Percentiles rank a stretch among this genome's conserved stretches.
Conservation (phyloP, 805 yeast species). For the Candida mattraensis region DNA sequence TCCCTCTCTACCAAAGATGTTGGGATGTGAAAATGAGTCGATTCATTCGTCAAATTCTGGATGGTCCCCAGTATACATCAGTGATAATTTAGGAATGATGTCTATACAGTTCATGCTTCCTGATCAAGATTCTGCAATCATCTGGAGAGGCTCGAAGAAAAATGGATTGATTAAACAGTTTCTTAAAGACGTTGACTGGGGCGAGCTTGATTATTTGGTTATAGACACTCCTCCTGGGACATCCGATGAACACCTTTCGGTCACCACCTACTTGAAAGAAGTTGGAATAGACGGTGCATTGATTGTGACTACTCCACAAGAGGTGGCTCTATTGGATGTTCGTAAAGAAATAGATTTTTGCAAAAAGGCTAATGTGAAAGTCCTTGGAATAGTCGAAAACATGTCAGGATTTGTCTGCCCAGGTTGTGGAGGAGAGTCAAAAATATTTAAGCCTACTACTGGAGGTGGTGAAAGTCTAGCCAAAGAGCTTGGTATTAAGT, state of each 20-base stretch:
- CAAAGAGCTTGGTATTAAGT: constrained; percentile 72
- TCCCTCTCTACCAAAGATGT: constrained; percentile 92
- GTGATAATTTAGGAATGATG: constrained; percentile 94
- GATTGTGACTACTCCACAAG: constrained; percentile 96
- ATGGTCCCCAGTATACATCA: constrained; percentile 95
- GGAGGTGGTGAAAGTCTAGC: constrained; percentile 93
- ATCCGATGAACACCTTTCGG: constrained; percentile 92
- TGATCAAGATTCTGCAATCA: constrained; percentile 86
- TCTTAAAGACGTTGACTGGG: constrained; percentile 95
- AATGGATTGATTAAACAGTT: constrained; percentile 91
- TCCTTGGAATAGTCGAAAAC: constrained; percentile 91
- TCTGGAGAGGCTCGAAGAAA: constrained; percentile 98
- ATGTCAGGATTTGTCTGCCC: constrained; percentile 99
- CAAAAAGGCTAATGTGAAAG: constrained; percentile 79
- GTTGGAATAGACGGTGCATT: constrained; percentile 95
- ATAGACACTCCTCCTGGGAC: constrained; percentile 99
- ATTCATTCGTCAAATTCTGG: constrained; percentile 90
- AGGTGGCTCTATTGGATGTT: constrained; percentile 91
- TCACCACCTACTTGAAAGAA: constrained; percentile 83
- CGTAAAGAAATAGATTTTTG: constrained; percentile 96
- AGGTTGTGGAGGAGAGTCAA: constrained; percentile 83
- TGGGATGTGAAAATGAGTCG: constrained; percentile 85
- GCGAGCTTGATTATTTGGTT: constrained; percentile 77
- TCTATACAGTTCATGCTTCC: constrained; percentile 95
- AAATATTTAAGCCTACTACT: constrained; percentile 91